Evolutionary conservation across 345 rosid genomes (phyloP).

Genomic region (Citrus hindsii): DNA sequence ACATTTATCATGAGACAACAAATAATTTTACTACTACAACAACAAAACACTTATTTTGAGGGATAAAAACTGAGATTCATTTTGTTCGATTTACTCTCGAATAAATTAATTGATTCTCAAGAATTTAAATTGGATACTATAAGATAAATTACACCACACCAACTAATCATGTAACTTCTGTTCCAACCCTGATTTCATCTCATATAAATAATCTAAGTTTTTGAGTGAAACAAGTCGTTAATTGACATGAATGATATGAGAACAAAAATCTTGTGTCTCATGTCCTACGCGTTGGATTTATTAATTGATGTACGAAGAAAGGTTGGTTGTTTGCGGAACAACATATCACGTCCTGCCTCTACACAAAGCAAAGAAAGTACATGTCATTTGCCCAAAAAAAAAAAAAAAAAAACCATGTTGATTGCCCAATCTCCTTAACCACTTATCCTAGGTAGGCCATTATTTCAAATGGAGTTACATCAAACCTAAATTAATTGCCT

Average conservation of each 20-base stretch:
- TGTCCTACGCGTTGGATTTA: not conserved
- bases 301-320: not conserved
- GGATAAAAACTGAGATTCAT: too few species aligned
- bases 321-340: not conserved
- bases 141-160: too few species aligned
- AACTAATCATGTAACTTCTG: not conserved
- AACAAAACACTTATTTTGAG: too few species aligned
- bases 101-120: too few species aligned
- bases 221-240: not conserved
- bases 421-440: not conserved
- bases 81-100: too few species aligned
- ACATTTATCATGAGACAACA: too few species aligned
- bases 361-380: not conserved
- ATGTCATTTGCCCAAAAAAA: not conserved
- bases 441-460: not conserved
- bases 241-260: not conserved
- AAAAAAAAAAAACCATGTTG: not conserved
- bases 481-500: not conserved
- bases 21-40: too few species aligned
- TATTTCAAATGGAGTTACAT: not conserved
- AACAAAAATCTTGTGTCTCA: not conserved
- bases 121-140: too few species aligned
- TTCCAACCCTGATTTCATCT: not conserved
- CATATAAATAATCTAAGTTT: too few species aligned
- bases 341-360: not conserved